A percentile compares a stretch with the other conserved stretches of the same genome.
These are phyloP conservation scores for Tubosaeta sp. DNA, from an alignment of 768 basidiomycete species.

Conservation along the genomic window DNA sequence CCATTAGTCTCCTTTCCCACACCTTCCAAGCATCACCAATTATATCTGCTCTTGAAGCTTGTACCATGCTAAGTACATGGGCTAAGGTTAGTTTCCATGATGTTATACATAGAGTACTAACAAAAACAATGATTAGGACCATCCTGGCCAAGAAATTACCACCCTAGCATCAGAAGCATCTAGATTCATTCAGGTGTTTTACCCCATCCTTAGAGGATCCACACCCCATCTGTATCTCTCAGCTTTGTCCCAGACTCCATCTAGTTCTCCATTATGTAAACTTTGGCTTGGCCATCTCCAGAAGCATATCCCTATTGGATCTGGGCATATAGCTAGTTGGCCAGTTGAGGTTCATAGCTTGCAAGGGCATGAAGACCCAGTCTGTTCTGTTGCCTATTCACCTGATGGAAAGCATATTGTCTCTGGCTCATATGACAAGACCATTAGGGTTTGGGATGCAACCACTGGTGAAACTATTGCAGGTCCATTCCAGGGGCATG, in stretches of 20 bases:
- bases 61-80: not conserved
- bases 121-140: not conserved
- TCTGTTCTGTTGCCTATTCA: not conserved
- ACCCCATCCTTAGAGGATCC: not conserved
- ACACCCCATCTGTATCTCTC: not conserved
- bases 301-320: not conserved
- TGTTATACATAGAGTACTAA: not conserved
- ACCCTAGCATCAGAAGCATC: conserved; percentile 1
- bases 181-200: not conserved
- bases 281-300: not conserved
- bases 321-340: not conserved
- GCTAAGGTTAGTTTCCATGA: not conserved
- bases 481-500: not conserved
- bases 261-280: not conserved
- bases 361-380: not conserved
- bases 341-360: not conserved
- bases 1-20: not conserved
- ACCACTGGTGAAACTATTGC: not conserved
- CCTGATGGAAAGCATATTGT: not conserved
- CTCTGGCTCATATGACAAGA: not conserved
- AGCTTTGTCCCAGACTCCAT: conserved; percentile 3
- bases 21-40: not conserved
- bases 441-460: not conserved
- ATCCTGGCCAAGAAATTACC: not conserved
- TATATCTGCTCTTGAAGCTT: not conserved